Percentiles rank a stretch among this genome's conserved stretches.
Conservation (phyloP, 495 filamentous ascomycete species). For the Cetradonia linearis region DNA sequence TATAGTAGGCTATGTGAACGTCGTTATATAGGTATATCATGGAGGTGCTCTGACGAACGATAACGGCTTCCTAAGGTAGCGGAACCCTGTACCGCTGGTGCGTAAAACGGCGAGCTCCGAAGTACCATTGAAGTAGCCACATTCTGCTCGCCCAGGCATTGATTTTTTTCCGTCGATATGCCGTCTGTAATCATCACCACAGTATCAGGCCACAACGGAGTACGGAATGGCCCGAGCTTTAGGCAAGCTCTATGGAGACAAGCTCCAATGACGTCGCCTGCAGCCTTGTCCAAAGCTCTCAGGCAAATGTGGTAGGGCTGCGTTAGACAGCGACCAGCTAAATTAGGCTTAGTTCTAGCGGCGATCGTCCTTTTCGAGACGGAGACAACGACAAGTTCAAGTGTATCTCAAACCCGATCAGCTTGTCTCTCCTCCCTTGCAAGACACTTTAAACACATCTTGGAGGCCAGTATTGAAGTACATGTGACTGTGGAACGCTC, state of each 20-base stretch:
- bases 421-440: background rate
- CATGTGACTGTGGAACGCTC: background rate
- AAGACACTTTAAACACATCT: background rate
- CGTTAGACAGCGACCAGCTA: background rate
- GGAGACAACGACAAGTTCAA: background rate
- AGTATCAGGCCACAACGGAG: background rate
- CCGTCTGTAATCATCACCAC: background rate
- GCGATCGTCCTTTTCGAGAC: background rate
- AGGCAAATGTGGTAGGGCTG: background rate
- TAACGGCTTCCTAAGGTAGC: conserved; percentile 9
- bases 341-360: background rate
- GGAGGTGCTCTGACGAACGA: background rate
- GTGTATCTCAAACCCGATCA: background rate
- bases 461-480: background rate
- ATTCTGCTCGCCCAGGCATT: background rate
- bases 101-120: conserved; percentile 13
- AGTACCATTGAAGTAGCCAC: background rate
- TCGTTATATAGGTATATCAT: conserved; percentile 6
- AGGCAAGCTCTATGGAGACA: conserved; percentile 1
- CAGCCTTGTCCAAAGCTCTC: conserved; percentile 8
- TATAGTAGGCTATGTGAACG: background rate
- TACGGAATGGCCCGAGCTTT: conserved; percentile 2
- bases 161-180: background rate
- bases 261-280: background rate
- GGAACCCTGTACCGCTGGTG: conserved; percentile 7